Conservation (phyloP, 2,329 filamentous ascomycete genomes). For the Ophiostoma ips region DNA sequence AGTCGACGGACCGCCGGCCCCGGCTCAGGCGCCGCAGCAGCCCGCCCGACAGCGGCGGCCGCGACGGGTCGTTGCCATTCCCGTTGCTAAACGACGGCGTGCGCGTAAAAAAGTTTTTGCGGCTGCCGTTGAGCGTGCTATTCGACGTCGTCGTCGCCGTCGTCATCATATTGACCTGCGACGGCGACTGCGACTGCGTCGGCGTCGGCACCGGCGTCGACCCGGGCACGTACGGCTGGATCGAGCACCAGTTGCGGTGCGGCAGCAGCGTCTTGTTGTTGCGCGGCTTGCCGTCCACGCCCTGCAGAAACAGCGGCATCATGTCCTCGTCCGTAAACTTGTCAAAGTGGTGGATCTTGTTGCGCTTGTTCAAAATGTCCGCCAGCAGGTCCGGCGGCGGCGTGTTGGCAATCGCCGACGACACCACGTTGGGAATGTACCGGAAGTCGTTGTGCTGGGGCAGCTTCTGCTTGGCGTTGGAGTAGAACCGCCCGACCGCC, state of each 20-base stretch:
- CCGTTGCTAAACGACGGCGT: too few relatives aligned
- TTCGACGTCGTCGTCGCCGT: too few relatives aligned
- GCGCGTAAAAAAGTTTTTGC: conserved; percentile 29
- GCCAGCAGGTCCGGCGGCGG: conserved; percentile 79
- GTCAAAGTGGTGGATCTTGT: conserved; percentile 63
- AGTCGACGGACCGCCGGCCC: conserved; percentile 23
- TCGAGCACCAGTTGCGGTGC: conserved; percentile 90
- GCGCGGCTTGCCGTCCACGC: conserved; percentile 75
- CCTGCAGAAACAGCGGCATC: conserved; percentile 83
- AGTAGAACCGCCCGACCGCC: conserved; percentile 89
- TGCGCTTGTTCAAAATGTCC: conserved; percentile 84
- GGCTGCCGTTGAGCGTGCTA: conserved; percentile 22
- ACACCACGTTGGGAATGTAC: conserved; percentile 94
- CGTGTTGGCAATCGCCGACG: conserved; percentile 85
- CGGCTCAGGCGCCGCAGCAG: conserved; percentile 30
- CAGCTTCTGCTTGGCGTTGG: conserved; percentile 65
- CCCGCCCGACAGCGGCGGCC: conserved; percentile 35
- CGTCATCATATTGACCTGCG: neutral
- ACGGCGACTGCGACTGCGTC: conserved; percentile 27
- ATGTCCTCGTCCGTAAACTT: conserved; percentile 82
- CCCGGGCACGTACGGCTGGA: conserved; percentile 70
- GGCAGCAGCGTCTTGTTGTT: conserved; percentile 87
- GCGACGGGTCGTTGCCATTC: conserved; percentile 25
- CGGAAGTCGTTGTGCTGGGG: conserved; percentile 84
- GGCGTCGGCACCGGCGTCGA: conserved; percentile 60